phyloP scores from a whole-genome alignment of 805 yeast genomes.

The Schwanniomyces vanrijiae region DNA sequence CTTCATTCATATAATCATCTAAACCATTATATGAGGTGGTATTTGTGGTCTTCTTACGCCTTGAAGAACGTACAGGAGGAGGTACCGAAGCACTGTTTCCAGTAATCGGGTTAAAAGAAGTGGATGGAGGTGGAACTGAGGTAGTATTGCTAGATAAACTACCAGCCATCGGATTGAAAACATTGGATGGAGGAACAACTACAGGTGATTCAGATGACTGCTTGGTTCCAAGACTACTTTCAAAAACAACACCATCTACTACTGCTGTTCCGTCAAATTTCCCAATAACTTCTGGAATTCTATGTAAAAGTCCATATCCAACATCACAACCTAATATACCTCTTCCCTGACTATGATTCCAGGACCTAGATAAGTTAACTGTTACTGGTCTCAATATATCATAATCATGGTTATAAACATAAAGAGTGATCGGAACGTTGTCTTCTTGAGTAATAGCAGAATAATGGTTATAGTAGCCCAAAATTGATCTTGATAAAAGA shows the following conservation, averaged over 20 bases:
- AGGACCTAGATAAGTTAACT: conserved; percentile 58
- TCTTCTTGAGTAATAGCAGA: conserved; percentile 31
- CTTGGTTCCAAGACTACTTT: conserved; percentile 17
- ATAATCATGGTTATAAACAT: conserved; percentile 84
- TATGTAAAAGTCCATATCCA: conserved; percentile 87
- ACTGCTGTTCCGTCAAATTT: conserved; percentile 42
- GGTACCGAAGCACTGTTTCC: conserved; percentile 12
- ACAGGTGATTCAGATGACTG: conserved; percentile 14
- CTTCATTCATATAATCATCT: conserved; percentile 44
- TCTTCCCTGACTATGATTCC: conserved; percentile 65
- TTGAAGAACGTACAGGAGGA: conserved; percentile 18
- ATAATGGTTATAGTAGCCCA: conserved; percentile 53
- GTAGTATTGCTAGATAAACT: conserved; percentile 9
- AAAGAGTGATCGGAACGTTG: conserved; percentile 38
- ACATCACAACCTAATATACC: conserved; percentile 93
- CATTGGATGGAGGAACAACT: conserved; percentile 8
- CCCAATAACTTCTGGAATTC: conserved; percentile 70
- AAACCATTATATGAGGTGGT: conserved; percentile 24
- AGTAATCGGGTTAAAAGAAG: conserved; percentile 4
- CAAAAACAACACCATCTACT: conserved; percentile 35
- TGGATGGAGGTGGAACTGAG: conserved; percentile 11
- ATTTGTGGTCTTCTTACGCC: conserved; percentile 29
- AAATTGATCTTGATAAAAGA: conserved; percentile 64
- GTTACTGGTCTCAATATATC: conserved; percentile 86
- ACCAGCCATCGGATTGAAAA: conserved; percentile 11